Evolutionary conservation across 495 filamentous ascomycete species (phyloP), one percentile per base, ranked within the genome.

Genomic region (Tuber magnatum): DNA sequence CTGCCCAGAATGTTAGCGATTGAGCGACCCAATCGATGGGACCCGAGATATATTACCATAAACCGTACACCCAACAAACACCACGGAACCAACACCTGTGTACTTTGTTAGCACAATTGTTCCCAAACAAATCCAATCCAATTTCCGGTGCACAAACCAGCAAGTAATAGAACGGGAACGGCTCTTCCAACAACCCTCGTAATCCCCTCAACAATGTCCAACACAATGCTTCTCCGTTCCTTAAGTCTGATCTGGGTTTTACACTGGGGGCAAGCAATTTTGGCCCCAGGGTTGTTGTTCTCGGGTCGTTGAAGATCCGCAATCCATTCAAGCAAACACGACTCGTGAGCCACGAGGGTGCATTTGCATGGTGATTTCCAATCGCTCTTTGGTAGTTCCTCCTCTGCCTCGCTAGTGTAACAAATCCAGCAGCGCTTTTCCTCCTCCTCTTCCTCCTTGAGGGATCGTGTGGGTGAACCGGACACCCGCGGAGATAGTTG

Each of bases 311-410:
- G 93, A 68, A 92, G 85, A 77, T 96, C 92, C 32, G 92, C 91
- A 12, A 98, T 89, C 93, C 93, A 99, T 82, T 92, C 90, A 41
- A 97, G 87, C 61, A 99, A 86, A 83, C 95, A 99, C 39, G 89
- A 88, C 83, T 97, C 92, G 83, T 99, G 95, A 3, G 94, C 95
- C 71, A 91, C 91, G 44, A 99, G 85, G 35, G 91, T 92, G 84
- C 95, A 99, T 0, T 90, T 91, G 83, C 95, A 99, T 12, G 95
- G 93, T 35, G 88, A 91, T 28, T 92, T 89, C 93, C 94, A 98
- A 81, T 91, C 87, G 39, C 87, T 86, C 7, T 88, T 85, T 56
- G 87, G 86, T 46, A 86, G 86, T 73, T 93, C 91, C 77, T 97
- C 93, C 38, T 90, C 93, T 77, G 93, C 90, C 77, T 94, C 92